Base-by-base conservation (phyloP, 1,284 basidiomycete species). In the Neotropicomus parvogracilis region DNA sequence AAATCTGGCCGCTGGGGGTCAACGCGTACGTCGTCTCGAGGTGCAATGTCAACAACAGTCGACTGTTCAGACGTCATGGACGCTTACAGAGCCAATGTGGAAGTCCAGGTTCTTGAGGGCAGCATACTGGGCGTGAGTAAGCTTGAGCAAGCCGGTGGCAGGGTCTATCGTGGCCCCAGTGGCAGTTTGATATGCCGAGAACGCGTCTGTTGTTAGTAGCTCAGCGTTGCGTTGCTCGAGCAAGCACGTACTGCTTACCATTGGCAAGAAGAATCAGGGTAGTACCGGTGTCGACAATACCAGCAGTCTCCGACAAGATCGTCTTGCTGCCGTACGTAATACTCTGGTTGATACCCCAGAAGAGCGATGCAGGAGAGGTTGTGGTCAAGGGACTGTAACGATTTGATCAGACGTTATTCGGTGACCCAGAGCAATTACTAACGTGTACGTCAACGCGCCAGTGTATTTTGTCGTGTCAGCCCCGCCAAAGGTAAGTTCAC, bases 301-400 rank as follows among this genome's bases (percentile, higher is more conserved):
- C n/a, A n/a, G n/a, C n/a, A n/a, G n/a, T n/a, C n/a, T n/a, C n/a
- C n/a, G n/a, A n/a, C n/a, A n/a, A n/a, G n/a, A n/a, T n/a, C n/a
- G n/a, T n/a, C n/a, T n/a, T 73, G 6, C 58, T 21, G 20, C 79
- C 78, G 54, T 80, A 84, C n/a, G 63, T 66, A 51, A 85, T 71
- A 38, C 72, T 70, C 65, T 84, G 73, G 59, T 80, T 68, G 56
- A 85, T 80, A 33, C 83, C 83, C 79, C 80, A 85, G 70, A 73
- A 85, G 32, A 66, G 53, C 41, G 56, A 67, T 9, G 80, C 70
- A 21, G 81, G 82, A 9, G 49, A 62, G 2, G 74, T 76, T 11
- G 53, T 56, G 2, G 80, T 82, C 41, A 78, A 31, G 9, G 77
- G 70, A 8, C 76, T 79, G 42, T 29, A 54, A 40, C 4, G 32